Evolutionary conservation across 306 rosid genomes (phyloP).

Genomic region (Casuarina cunninghamiana): DNA sequence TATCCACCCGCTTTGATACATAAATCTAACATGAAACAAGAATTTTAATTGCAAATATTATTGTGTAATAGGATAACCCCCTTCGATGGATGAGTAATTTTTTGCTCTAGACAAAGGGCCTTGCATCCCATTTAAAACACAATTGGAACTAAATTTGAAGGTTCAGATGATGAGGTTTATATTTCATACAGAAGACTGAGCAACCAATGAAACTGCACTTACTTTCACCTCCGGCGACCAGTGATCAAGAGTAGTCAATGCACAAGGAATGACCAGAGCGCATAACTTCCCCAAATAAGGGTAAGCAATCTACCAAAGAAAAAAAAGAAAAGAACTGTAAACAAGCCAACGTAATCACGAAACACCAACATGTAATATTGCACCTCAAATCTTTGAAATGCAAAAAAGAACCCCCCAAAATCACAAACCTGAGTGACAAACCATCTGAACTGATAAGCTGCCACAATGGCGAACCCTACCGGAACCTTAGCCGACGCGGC

Average conservation of each 20-base stretch:
- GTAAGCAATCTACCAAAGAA: constrained; percentile 58
- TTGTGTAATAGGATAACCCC: background rate
- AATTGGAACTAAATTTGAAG: background rate
- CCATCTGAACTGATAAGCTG: constrained; percentile 89
- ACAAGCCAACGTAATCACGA: constrained; percentile 2
- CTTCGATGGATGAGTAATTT: background rate
- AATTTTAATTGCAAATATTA: background rate
- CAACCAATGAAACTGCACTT: constrained; percentile 17
- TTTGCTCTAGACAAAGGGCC: background rate
- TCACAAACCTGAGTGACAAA: constrained; percentile 74
- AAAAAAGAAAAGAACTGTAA: constrained; percentile 17
- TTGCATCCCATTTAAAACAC: background rate
- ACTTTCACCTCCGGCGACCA: constrained; percentile 96
- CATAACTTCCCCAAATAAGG: constrained; percentile 77
- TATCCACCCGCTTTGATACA: constrained; percentile 3
- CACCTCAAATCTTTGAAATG: constrained; percentile 13
- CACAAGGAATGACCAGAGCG: constrained; percentile 82
- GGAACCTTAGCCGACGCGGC: constrained; percentile 84
- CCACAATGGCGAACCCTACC: constrained; percentile 66
- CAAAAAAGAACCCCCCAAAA: background rate
- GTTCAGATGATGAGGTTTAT: background rate
- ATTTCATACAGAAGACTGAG: background rate
- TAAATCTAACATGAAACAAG: background rate
- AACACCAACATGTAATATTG: constrained; percentile 17
- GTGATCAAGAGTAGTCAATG: constrained; percentile 79